Evolutionary conservation across 2,329 filamentous ascomycete genomes (phyloP), one percentile per base, ranked within the genome.

Genomic region (Aspergillus sp.): DNA sequence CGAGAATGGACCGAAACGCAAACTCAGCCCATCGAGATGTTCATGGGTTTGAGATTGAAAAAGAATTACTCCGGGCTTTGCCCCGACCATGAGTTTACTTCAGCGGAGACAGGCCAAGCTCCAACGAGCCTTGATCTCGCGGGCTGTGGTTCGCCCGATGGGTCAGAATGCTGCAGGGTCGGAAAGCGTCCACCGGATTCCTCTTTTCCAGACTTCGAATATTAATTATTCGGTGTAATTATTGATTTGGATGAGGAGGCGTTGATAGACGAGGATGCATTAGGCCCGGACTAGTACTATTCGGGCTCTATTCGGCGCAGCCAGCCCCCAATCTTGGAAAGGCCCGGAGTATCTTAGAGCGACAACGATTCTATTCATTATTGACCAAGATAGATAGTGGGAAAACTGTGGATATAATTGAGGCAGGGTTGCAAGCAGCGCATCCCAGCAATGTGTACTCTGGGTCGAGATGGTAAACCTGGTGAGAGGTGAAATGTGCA

Each of bases 131-230:
- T 22, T 52, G 55, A 56, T 51, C 53, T 15, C 20, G 44, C 26
- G 39, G 11, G n/a, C 13, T 41, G 53, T 57, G 55, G 55, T 57
- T 57, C 55, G 55, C 53, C 49, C 48, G 48, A 48, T 38, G 22
- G 34, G 41, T 36, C n/a, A 51, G 17, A 44, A 26, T 34, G 36
- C 48, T 56, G 48, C 54, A 51, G 48, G 54, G 54, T 48, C 34
- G 53, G 41, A 36, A 48, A 55, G 44, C 20, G 34, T 55, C 15
- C 26, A 30, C 26, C 9, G 26, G 4, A 11, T 11, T 11, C 8
- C 11, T n/a, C 34, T 5, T 13, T n/a, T 36, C 12, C 34, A 36
- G 34, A 36, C 45, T 43, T 12, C n/a, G 32, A 39, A 36, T 24
- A 48, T 39, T 47, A 11, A 38, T 38, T 38, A 30, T 30, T 30